A percentile compares a stretch with the other conserved stretches of the same genome.
phyloP scores from a whole-genome alignment of 2,329 filamentous ascomycete genomes.

The Diaporthe vexans region DNA sequence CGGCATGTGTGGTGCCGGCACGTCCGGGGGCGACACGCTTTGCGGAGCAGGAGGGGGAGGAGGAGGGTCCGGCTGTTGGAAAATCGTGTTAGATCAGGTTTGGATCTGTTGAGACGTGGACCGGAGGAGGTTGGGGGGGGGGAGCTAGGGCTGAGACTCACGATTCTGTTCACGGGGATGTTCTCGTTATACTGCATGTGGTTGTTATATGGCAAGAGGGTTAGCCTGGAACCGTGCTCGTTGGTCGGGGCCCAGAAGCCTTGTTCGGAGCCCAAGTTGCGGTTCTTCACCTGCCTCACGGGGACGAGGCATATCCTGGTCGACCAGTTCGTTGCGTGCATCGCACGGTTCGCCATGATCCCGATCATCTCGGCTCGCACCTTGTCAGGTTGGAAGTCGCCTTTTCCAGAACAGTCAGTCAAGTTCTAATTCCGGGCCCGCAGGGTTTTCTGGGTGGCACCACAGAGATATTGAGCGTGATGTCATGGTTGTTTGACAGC shows the following conservation, averaged over 20 bases:
- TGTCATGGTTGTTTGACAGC: too few relatives aligned
- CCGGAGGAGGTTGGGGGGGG: not conserved
- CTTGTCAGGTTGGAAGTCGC: not conserved
- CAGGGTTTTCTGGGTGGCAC: not conserved
- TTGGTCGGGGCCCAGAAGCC: not conserved
- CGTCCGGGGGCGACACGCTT: too few relatives aligned
- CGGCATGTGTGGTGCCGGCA: too few relatives aligned
- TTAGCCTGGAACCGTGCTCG: not conserved
- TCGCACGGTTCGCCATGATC: not conserved
- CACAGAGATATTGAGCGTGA: not conserved
- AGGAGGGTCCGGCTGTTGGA: not conserved
- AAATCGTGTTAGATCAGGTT: too few relatives aligned
- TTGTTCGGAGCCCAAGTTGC: not conserved
- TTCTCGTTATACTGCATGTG: not conserved
- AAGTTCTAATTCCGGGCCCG: too few relatives aligned
- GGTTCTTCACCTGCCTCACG: not conserved
- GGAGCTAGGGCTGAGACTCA: not conserved
- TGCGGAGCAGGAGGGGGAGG: too few relatives aligned
- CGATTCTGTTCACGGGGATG: not conserved
- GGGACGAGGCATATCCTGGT: not conserved
- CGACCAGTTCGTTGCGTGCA: not conserved
- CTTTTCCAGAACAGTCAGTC: not conserved
- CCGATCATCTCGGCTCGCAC: constrained; percentile 11
- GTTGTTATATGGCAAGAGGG: not conserved
- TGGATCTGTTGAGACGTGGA: not conserved